A percentile compares a stretch with the other conserved stretches of the same genome.
These are phyloP conservation scores for Protoeuglena noctilucae DNA, from an alignment of 139 green algal genomes.

Conservation along the genomic window DNA sequence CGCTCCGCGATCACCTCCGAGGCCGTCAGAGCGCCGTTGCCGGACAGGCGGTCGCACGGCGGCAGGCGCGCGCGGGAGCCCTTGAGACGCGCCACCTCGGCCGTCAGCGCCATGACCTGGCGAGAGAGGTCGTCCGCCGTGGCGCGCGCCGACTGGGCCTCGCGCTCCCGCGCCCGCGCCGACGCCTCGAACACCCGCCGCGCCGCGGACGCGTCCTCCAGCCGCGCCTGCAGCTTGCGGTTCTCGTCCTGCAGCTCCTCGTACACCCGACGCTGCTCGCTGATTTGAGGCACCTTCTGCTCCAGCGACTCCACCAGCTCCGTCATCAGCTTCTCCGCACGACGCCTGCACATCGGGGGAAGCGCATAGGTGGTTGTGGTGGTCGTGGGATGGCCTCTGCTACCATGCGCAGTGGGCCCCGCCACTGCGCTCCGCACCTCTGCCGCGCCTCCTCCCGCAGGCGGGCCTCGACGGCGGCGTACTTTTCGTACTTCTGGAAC, in stretches of 20 bases:
- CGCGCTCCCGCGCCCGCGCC: no score
- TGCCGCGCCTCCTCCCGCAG: not conserved
- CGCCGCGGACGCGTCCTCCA: not conserved
- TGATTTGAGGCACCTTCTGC: not conserved
- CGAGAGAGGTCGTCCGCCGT: not conserved
- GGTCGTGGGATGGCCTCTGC: no score
- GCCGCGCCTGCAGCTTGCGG: not conserved
- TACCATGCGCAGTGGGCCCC: no score
- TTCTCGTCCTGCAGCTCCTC: not conserved
- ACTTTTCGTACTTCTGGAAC: not conserved
- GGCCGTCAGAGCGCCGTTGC: not conserved
- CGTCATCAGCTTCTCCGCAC: not conserved
- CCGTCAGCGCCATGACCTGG: not conserved
- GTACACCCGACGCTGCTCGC: not conserved
- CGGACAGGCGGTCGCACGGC: not conserved
- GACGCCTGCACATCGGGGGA: no score
- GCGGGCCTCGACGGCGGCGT: not conserved
- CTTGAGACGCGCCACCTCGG: not conserved
- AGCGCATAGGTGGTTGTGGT: no score
- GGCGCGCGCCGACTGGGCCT: not conserved
- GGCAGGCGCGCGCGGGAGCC: not conserved
- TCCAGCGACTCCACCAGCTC: not conserved
- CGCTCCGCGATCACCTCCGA: not conserved
- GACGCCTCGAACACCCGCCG: not conserved
- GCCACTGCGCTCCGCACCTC: no score